Conservation (phyloP, 306 rosid genomes). For the Rosa chinensis region DNA sequence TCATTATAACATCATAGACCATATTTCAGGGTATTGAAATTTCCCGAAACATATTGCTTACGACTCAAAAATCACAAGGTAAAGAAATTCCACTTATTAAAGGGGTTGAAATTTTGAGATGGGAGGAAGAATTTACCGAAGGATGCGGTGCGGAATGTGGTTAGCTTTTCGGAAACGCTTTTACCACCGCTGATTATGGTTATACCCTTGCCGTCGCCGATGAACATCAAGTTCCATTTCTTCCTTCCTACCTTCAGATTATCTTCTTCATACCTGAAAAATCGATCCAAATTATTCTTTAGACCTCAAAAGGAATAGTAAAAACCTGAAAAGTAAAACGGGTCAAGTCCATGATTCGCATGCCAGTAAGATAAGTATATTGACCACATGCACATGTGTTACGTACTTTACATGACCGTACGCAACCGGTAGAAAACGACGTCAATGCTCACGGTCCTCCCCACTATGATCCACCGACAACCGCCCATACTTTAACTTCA, state of each 20-base stretch:
- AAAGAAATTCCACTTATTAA: not conserved
- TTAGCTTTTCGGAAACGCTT: constrained; percentile 32
- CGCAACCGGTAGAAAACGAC: not conserved
- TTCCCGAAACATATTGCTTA: not conserved
- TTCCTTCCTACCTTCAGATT: constrained; percentile 88
- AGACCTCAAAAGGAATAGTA: not conserved
- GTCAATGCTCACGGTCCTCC: not conserved
- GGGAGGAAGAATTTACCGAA: constrained; percentile 57
- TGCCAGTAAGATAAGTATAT: not conserved
- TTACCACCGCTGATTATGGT: constrained; percentile 68
- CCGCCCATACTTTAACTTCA: not conserved
- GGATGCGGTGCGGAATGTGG: constrained; percentile 94
- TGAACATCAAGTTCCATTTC: constrained; percentile 75
- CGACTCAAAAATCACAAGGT: not conserved
- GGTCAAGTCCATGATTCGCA: not conserved
- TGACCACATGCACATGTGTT: not conserved
- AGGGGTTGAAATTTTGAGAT: not conserved
- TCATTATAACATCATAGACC: too few relatives aligned
- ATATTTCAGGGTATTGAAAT: not conserved
- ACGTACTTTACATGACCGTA: not conserved
- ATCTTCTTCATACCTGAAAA: constrained; percentile 69
- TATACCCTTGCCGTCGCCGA: constrained; percentile 83
- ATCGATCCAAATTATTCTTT: not conserved
- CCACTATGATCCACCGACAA: not conserved
- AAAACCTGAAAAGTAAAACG: not conserved